Base-by-base conservation (phyloP, 345 rosid genomes). In the Corchorus olitorius region DNA sequence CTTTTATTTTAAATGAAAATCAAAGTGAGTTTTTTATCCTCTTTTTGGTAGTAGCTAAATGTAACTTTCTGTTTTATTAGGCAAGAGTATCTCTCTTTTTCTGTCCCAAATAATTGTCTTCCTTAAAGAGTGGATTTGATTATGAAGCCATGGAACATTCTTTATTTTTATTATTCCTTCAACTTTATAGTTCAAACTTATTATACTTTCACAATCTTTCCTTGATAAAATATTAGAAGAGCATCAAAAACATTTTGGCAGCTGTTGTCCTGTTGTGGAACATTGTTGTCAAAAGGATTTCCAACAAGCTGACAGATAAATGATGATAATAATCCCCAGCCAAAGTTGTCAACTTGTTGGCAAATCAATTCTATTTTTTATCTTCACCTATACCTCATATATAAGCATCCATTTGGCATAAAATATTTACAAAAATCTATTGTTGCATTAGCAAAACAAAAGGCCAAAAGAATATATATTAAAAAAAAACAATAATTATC, bases 201-300 rank as follows among this genome's bases (percentile, higher is more conserved):
- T 39, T 39, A 54, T 11, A n/a, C 7, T 55, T 58, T 10, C 14
- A 3, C 35, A 20, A 58, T 20, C 63, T 20, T 54, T 22, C 35
- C 35, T 10, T 22, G 16, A 22, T 59, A 60, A 59, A 59, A 60
- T 27, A 13, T 59, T 27, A 11, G 65, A 60, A 41, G 27, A 41
- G 49, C 70, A 39, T 43, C 49, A 10, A 43, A 55, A 10, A n/a
- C 70, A 4, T 66, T 17, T n/a, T 66, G 70, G 70, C 48, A 63
- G 55, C 65, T 39, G 72, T 71, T 70, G 70, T 61, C 61, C 15
- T 59, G 17, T 45, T 3, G 17, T n/a, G 39, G 8, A 76, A 76
- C 34, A 65, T 22, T 33, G 58, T 60, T 67, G 79, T 76, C 61
- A 45, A 68, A 0, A 60, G 2, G 65, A 33, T 13, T 60, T 33